Conservation (phyloP, 208 protist species). For the Trypanosoma brucei region DNA sequence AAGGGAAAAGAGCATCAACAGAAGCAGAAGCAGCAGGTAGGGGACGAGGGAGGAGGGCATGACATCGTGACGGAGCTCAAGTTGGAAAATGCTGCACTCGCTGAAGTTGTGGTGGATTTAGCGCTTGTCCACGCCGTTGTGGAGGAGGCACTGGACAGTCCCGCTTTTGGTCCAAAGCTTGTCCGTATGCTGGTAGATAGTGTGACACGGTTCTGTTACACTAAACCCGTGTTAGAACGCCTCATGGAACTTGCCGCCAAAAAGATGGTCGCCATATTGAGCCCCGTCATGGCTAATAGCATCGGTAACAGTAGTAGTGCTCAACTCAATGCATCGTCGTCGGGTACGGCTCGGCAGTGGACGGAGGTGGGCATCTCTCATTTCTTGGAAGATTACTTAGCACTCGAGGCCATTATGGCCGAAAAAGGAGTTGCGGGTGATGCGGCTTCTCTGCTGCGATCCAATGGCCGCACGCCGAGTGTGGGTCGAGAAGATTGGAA, state of each 20-base stretch:
- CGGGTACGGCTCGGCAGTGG: neutral
- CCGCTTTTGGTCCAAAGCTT: constrained; percentile 41
- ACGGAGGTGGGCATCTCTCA: constrained; percentile 2
- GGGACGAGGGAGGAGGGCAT: constrained; percentile 7
- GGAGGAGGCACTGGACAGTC: constrained; percentile 58
- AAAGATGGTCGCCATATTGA: constrained; percentile 25
- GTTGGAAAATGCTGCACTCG: constrained; percentile 57
- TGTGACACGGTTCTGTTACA: constrained; percentile 42
- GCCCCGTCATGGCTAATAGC: neutral
- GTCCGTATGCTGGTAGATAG: constrained; percentile 37
- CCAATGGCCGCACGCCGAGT: neutral
- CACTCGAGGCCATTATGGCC: constrained; percentile 10
- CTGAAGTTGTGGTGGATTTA: constrained; percentile 58
- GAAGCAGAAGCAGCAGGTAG: too few relatives aligned
- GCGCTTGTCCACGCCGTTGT: constrained; percentile 61
- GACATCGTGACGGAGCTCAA: constrained; percentile 37
- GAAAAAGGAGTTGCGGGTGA: constrained; percentile 9
- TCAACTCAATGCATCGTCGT: neutral
- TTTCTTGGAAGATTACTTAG: constrained; percentile 13
- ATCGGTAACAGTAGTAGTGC: neutral
- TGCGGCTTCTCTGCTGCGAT: constrained; percentile 9
- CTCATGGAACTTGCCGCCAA: constrained; percentile 18
- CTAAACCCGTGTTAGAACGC: constrained; percentile 31
- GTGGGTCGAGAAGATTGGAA: constrained; percentile 17
- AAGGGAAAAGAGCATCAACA: constrained; percentile 2